Evolutionary conservation across 768 basidiomycete genomes (phyloP), one percentile per base, ranked within the genome.

Genomic region (Pleurotus sapidus): DNA sequence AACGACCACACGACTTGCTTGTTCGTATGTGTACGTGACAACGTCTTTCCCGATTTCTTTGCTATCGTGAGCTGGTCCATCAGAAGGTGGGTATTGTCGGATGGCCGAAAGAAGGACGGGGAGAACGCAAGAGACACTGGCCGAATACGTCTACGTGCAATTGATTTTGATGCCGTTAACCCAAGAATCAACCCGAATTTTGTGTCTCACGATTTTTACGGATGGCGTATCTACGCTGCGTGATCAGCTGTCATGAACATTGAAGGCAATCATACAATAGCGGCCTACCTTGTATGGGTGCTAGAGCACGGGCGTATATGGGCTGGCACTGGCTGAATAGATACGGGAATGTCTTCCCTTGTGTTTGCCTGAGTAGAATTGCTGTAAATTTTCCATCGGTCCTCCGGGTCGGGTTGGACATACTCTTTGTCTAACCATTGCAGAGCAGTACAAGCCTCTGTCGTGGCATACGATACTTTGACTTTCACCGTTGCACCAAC

Each of bases 261-360:
- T 25, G 6, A n/a, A n/a, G n/a, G n/a, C 45, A 20, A 1, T 9
- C 8, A 8, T 20, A 34, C n/a, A 30, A 12, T 17, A 14, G 27
- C 46, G 45, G 49, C 38, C 27, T 42, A 84, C 89, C 89, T 81
- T 95, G 93, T 57, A 93, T 65, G 2, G 94, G 95, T 0, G 83
- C 80, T 42, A 96, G 70, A 3, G 87, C 80, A 25, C 95, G 84
- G 2, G 90, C 90, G 66, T 95, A 88, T 62, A 95, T 96, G 3
- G 95, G 92, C 62, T 97, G 94, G 65, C 89, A 92, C 65, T 97
- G 95, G 59, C 91, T 93, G 75, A 95, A 98, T 14, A 98, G 70
- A 72, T 89, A 97, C 0, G 92, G 88, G 67, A 90, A 89, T 17
- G 75, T 74, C 62, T 93, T 93, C 6, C 93, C 93, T 59, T 91